A percentile compares a stretch with the other conserved stretches of the same genome.
Evolutionary conservation across 805 yeast species (phyloP).

Genomic region (Nakazawaea populi): DNA sequence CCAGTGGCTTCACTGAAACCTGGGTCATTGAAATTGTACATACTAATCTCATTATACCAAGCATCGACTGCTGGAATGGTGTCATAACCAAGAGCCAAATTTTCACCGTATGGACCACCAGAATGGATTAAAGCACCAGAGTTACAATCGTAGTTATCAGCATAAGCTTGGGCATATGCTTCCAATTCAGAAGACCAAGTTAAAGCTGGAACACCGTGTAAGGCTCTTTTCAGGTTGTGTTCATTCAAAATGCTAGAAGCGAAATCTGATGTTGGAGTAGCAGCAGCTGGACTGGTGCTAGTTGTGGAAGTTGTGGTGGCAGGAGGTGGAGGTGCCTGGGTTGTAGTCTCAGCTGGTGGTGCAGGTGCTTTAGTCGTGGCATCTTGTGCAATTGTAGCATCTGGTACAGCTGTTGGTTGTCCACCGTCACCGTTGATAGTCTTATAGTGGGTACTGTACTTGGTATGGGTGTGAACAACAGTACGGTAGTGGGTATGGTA

Average conservation of each 20-base stretch:
- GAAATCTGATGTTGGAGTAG: slow-evolving; percentile 17
- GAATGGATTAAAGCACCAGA: slow-evolving; percentile 62
- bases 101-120: slow-evolving; percentile 67
- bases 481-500: slow-evolving; percentile 6
- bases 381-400: background rate
- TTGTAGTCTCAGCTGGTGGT: slow-evolving; percentile 10
- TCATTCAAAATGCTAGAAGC: slow-evolving; percentile 39
- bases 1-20: slow-evolving; percentile 50
- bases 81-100: slow-evolving; percentile 64
- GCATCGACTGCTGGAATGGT: slow-evolving; percentile 54
- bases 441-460: background rate
- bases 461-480: slow-evolving; percentile 7
- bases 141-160: slow-evolving; percentile 49
- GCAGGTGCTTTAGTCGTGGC: slow-evolving; percentile 10
- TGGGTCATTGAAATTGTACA: slow-evolving; percentile 48
- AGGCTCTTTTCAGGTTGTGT: slow-evolving; percentile 57
- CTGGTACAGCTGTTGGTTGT: slow-evolving; percentile 1
- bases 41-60: slow-evolving; percentile 64
- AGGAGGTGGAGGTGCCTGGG: slow-evolving; percentile 9
- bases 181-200: slow-evolving; percentile 53
- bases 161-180: slow-evolving; percentile 52
- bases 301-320: slow-evolving; percentile 11
- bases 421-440: slow-evolving; percentile 6
- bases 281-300: slow-evolving; percentile 13
- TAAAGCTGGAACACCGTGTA: slow-evolving; percentile 45